phyloP scores from a whole-genome alignment of 2,329 filamentous ascomycete genomes.

The Huntiella moniliformis region DNA sequence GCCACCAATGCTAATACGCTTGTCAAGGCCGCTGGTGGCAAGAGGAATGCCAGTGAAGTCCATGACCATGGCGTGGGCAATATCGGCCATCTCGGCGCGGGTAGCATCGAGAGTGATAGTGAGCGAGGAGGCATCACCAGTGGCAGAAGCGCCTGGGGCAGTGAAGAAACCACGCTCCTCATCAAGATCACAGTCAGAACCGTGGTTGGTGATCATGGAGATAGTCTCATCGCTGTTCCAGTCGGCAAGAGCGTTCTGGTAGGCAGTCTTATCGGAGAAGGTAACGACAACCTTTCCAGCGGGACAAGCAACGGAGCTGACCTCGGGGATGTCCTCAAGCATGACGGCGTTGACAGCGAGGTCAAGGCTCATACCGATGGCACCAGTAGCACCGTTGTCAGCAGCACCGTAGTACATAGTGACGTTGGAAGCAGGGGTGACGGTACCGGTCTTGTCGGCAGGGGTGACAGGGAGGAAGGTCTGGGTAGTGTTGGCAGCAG shows the following conservation, averaged over 20 bases:
- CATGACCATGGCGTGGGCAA: conserved; percentile 14
- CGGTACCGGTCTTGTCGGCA: conserved; percentile 11
- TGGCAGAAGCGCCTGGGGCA: conserved; percentile 16
- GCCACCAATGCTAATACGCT: neutral
- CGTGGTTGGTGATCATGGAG: conserved; percentile 24
- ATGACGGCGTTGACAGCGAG: conserved; percentile 14
- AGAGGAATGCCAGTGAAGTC: conserved; percentile 16
- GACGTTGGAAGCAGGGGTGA: conserved; percentile 2
- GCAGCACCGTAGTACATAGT: conserved; percentile 12
- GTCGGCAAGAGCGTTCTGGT: conserved; percentile 12
- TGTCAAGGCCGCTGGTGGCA: conserved; percentile 13
- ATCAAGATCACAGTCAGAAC: conserved; percentile 22
- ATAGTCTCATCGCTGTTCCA: conserved; percentile 15
- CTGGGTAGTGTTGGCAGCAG: conserved; percentile 2
- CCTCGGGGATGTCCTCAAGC: conserved; percentile 13
- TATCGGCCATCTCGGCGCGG: conserved; percentile 18
- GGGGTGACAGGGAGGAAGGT: conserved; percentile 9
- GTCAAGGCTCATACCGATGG: conserved; percentile 14
- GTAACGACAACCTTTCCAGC: conserved; percentile 13
- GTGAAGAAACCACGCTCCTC: conserved; percentile 23
- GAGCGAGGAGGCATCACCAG: neutral
- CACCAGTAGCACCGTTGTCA: conserved; percentile 11
- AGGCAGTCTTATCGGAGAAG: conserved; percentile 12
- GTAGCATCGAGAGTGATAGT: conserved; percentile 18
- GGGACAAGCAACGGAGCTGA: conserved; percentile 13